phyloP scores from a whole-genome alignment of 352 stramenopile genomes.

The Detonula confervacea region DNA sequence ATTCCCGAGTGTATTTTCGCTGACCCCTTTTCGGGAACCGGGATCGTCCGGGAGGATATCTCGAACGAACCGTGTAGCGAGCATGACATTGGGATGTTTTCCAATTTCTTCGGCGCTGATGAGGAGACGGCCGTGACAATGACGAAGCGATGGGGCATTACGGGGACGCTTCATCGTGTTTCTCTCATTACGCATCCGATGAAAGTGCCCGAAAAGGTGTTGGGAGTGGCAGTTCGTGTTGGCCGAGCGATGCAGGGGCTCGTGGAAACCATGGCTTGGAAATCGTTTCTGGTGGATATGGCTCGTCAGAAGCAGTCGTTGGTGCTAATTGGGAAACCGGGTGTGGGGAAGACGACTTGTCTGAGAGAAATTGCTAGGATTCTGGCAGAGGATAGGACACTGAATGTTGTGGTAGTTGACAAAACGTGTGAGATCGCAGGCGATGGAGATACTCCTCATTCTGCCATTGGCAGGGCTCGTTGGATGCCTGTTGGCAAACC shows the following conservation, averaged over 20 bases:
- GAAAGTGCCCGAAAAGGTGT: background rate
- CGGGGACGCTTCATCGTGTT: background rate
- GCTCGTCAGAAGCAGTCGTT: background rate
- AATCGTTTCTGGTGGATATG: background rate
- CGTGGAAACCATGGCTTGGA: background rate
- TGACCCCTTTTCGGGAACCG: background rate
- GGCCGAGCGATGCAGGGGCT: background rate
- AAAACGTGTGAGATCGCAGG: background rate
- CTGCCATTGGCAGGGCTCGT: background rate
- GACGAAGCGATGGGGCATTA: constrained; percentile 4
- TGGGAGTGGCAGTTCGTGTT: constrained; percentile 1
- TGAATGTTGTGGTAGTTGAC: background rate
- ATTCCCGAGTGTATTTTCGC: background rate
- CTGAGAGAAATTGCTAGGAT: constrained; percentile 5
- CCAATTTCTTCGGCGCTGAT: constrained; percentile 1
- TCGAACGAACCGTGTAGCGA: background rate
- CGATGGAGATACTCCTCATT: background rate
- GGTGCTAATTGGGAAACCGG: constrained; percentile 1
- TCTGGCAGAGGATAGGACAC: background rate
- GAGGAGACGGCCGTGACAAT: constrained; percentile 7
- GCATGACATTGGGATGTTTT: background rate
- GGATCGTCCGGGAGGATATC: background rate
- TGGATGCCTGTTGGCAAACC: background rate
- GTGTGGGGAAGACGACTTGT: background rate
- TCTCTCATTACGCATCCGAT: constrained; percentile 9